Percentiles rank a stretch among this genome's conserved stretches.
These are phyloP conservation scores for Teratosphaeria nubilosa DNA, from an alignment of 2,329 filamentous ascomycete genomes.

Conservation along the genomic window DNA sequence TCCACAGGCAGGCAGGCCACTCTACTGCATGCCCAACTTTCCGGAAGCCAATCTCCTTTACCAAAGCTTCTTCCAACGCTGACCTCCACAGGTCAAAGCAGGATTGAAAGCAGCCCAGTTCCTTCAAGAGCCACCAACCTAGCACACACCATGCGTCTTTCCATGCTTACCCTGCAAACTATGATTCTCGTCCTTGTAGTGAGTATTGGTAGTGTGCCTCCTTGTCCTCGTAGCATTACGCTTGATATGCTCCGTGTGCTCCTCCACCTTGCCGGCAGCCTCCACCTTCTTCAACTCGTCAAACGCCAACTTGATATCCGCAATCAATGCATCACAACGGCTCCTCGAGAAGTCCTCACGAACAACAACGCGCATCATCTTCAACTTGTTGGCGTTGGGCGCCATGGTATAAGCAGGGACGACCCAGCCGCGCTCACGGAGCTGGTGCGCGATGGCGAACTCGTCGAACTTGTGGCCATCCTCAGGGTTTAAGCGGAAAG, in stretches of 20 bases:
- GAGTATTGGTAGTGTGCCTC: conserved; percentile 26
- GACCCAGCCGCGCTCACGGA: conserved; percentile 82
- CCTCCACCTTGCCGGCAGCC: conserved; percentile 51
- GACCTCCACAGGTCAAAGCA: neutral
- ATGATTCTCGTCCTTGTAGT: conserved; percentile 66
- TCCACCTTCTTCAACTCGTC: conserved; percentile 66
- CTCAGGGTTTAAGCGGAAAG: conserved; percentile 63
- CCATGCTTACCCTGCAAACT: conserved; percentile 81
- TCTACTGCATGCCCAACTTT: neutral
- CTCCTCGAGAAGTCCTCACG: conserved; percentile 82
- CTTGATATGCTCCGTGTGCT: conserved; percentile 46
- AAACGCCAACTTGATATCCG: conserved; percentile 69
- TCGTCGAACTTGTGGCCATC: conserved; percentile 46
- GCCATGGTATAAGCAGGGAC: conserved; percentile 97
- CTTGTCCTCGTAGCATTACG: conserved; percentile 13
- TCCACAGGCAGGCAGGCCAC: neutral
- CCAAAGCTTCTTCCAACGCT: neutral
- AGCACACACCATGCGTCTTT: conserved; percentile 85
- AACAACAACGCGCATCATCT: conserved; percentile 87
- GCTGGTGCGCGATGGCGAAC: conserved; percentile 60
- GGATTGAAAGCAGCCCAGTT: neutral
- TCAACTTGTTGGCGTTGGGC: conserved; percentile 69
- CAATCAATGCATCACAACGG: conserved; percentile 67
- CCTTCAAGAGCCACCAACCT: conserved; percentile 16
- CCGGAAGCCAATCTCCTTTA: neutral